These are phyloP conservation scores for Saccharata proteae DNA, from an alignment of 2,329 filamentous ascomycete genomes.

Conservation along the genomic window DNA sequence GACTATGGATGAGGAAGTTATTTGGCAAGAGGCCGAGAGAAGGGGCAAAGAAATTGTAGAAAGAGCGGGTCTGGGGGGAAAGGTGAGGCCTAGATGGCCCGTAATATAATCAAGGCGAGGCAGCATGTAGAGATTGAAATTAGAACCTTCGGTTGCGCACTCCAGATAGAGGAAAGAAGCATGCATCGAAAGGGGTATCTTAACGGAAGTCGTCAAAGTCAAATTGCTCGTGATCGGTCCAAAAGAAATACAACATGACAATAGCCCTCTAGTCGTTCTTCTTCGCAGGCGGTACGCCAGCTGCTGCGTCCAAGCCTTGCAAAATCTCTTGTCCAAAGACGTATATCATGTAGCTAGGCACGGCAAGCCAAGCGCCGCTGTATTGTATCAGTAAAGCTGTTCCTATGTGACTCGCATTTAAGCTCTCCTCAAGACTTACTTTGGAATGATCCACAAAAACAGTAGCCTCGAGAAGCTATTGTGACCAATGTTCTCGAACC, in stretches of 20 bases:
- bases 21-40: constrained; percentile 25
- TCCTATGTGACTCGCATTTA: background rate
- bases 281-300: constrained; percentile 10
- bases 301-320: constrained; percentile 41
- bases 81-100: constrained; percentile 27
- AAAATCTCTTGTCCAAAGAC: constrained; percentile 49
- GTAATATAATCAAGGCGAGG: no score
- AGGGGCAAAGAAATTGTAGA: constrained; percentile 24
- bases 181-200: no score
- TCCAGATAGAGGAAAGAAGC: no score
- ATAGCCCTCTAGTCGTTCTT: no score
- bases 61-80: constrained; percentile 24
- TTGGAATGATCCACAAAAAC: constrained; percentile 53
- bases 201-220: no score
- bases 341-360: constrained; percentile 51
- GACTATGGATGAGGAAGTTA: constrained; percentile 29
- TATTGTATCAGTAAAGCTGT: no score
- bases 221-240: no score
- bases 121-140: background rate
- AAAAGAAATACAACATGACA: no score
- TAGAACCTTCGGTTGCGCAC: no score
- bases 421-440: constrained; percentile 35
- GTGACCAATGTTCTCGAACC: constrained; percentile 50
- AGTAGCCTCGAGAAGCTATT: constrained; percentile 43
- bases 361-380: constrained; percentile 52